Evolutionary conservation across 2,329 filamentous ascomycete species (phyloP), one percentile per base, ranked within the genome.

Genomic region (Pyricularia grisea): DNA sequence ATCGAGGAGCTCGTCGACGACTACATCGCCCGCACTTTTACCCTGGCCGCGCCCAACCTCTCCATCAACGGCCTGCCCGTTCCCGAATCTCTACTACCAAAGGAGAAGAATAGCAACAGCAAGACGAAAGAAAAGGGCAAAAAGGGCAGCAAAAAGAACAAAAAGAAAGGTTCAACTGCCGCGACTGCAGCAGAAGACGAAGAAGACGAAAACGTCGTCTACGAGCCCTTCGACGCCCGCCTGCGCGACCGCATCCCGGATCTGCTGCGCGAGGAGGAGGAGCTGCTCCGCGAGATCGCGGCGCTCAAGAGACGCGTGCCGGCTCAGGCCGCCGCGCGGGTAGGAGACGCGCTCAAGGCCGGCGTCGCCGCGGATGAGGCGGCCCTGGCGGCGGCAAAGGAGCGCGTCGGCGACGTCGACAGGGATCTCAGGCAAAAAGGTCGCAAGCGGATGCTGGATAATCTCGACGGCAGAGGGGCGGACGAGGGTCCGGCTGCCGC

Each of bases 1-100:
- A 88, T 90, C 27, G 87, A 89, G 73, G 78, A 81, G 71, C 81
- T 89, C 2, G 85, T 90, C 14, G 81, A 87, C 69, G 83, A 88
- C 87, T 90, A 89, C 80, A 88, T 90, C 74, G 78, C 80, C 71
- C 81, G 82, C 66, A 88, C 87, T 14, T 90, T 89, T 77, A 79
- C 80, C 68, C 81, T 87, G 71, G 86, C 87, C 31, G 78, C 83
- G 2, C 83, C 84, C 11, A 89, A 88, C 79, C 82, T 90, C 69
- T 82, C 82, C 71, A 88, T 90, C 75, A 90, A 90, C 79, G 88
- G 88, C 69, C 79, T 88, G 72, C 77, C 81, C 72, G 79, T 86
- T 65, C 71, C 78, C 17, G 74, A 76, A 5, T 72, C 76, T 65
- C 80, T 82, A 74, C 76, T 84, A 67, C 72, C 76, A 30, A 69